These are phyloP conservation scores for Nothopassalora personata DNA, from an alignment of 2,329 filamentous ascomycete species.

Conservation along the genomic window DNA sequence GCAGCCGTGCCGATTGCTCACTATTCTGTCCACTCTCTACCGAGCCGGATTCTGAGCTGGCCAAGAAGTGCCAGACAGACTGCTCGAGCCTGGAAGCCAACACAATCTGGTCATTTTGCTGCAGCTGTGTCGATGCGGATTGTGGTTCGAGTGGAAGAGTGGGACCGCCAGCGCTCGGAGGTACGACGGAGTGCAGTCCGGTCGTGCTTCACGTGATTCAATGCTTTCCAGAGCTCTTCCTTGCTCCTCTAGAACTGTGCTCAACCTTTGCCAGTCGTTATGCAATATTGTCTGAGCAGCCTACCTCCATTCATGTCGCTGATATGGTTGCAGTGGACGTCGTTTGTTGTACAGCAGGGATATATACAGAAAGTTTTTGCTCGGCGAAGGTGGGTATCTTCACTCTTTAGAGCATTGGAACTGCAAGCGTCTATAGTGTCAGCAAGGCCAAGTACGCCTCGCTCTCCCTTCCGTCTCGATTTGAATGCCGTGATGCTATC, in stretches of 20 bases:
- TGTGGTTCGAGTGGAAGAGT: neutral
- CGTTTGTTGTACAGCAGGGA: constrained; percentile 14
- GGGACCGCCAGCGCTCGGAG: neutral
- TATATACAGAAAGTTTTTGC: constrained; percentile 18
- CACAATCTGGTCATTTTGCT: constrained; percentile 22
- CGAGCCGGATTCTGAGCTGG: too few relatives aligned
- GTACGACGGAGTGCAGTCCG: neutral
- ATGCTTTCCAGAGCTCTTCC: neutral
- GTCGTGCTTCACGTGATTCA: neutral
- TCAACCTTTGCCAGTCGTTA: neutral
- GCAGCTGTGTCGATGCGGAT: neutral
- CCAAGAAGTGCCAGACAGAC: constrained; percentile 21
- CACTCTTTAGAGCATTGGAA: constrained; percentile 7
- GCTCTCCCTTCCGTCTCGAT: neutral
- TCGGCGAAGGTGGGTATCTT: constrained; percentile 12
- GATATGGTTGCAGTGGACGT: constrained; percentile 3
- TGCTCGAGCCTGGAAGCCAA: constrained; percentile 44
- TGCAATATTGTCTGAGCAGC: neutral
- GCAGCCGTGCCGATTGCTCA: too few relatives aligned
- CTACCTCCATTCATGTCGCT: neutral
- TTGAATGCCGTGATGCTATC: neutral
- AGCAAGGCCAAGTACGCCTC: neutral
- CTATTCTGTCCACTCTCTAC: too few relatives aligned
- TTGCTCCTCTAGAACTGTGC: neutral
- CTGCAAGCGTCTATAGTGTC: constrained; percentile 4